phyloP scores from a whole-genome alignment of 257 asterid genomes.

The Solanum bukasovii region DNA sequence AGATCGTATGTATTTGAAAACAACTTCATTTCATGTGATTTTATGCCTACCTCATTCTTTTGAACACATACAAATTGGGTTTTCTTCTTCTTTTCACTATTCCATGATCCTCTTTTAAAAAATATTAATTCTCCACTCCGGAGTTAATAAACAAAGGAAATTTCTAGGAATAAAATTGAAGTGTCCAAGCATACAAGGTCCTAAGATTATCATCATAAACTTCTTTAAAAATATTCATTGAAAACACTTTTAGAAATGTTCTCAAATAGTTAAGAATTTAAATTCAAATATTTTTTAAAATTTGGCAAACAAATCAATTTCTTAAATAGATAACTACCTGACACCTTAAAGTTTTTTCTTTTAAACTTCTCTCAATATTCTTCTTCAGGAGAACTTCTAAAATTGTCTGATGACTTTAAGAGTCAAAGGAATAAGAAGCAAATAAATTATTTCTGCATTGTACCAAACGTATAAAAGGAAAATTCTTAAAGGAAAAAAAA shows the following conservation, averaged over 20 bases:
- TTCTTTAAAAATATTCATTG: neutral
- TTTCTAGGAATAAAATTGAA: neutral
- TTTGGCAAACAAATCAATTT: neutral
- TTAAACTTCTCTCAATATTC: neutral
- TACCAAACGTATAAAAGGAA: neutral
- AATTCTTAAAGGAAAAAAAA: neutral
- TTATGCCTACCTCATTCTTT: neutral
- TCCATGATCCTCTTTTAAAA: neutral
- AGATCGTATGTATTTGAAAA: neutral
- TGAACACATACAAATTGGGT: neutral
- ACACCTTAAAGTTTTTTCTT: neutral
- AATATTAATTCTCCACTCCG: neutral
- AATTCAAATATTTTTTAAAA: neutral
- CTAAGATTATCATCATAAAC: neutral
- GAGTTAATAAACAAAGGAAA: neutral
- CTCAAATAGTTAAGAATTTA: neutral
- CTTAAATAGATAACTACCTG: neutral
- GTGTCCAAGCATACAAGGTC: neutral
- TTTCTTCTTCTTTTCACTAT: neutral
- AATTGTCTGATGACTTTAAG: neutral
- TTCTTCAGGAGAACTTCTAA: neutral
- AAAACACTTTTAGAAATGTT: neutral
- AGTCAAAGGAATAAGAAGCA: neutral
- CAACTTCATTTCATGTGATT: neutral
- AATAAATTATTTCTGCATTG: neutral